Conservation (phyloP, 371 early-diverging fungal genomes). For the Syncephalastrum sp. region DNA sequence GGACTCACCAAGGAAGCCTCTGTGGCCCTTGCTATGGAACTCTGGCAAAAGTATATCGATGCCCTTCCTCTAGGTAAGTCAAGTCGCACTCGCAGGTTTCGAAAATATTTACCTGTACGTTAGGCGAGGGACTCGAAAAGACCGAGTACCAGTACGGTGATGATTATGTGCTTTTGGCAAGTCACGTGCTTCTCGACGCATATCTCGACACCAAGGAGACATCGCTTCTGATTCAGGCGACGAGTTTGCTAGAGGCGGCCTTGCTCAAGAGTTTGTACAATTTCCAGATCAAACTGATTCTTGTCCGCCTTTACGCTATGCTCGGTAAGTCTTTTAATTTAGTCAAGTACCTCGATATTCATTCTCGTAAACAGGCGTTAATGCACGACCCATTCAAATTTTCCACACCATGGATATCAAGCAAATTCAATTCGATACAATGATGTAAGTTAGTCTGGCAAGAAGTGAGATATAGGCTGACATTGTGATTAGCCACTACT, state of each 20-base stretch:
- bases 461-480: neutral
- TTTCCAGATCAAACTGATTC: constrained; percentile 80
- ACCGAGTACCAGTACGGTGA: constrained; percentile 82
- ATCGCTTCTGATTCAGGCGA: constrained; percentile 44
- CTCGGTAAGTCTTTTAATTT: constrained; percentile 49
- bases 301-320: constrained; percentile 75
- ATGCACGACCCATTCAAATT: constrained; percentile 63
- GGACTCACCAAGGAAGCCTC: constrained; percentile 13
- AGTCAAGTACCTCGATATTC: neutral
- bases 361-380: constrained; percentile 49
- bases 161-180: constrained; percentile 72
- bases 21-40: constrained; percentile 33
- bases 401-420: constrained; percentile 82
- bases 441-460: constrained; percentile 51
- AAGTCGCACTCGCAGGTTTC: neutral
- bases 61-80: constrained; percentile 59
- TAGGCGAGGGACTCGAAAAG: constrained; percentile 61
- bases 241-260: constrained; percentile 74
- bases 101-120: neutral
- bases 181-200: constrained; percentile 57
- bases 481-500: constrained; percentile 48
- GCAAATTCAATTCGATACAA: constrained; percentile 86
- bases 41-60: constrained; percentile 57
- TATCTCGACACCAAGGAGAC: constrained; percentile 39
- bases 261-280: constrained; percentile 73